Conservation (phyloP, 306 rosid species). For the Neltuma alba region DNA sequence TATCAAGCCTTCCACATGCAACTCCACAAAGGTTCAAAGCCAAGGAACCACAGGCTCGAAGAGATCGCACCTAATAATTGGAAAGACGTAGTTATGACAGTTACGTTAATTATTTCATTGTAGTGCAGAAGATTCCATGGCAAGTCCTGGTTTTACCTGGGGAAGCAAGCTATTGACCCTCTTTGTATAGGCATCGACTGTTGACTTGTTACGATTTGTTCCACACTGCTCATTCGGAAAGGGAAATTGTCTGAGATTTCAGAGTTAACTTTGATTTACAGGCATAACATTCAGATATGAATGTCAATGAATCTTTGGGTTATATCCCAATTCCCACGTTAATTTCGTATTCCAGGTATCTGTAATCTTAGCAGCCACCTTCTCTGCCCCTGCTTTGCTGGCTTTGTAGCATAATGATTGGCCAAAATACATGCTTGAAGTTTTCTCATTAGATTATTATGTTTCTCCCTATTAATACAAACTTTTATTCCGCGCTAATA, state of each 20-base stretch:
- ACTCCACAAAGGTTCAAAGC: slow-evolving; percentile 96
- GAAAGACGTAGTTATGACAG: slow-evolving; percentile 25
- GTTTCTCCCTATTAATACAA: background rate
- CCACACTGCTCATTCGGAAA: slow-evolving; percentile 73
- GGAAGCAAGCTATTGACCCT: slow-evolving; percentile 79
- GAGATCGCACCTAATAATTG: slow-evolving; percentile 82
- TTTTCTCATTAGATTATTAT: slow-evolving; percentile 7
- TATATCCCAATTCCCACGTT: background rate
- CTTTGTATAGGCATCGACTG: slow-evolving; percentile 69
- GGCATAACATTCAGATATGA: slow-evolving; percentile 5
- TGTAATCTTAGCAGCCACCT: background rate
- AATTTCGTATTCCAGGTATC: slow-evolving; percentile 11
- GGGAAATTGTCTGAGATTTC: slow-evolving; percentile 28
- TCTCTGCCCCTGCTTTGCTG: no score
- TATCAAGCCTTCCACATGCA: slow-evolving; percentile 95
- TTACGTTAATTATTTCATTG: slow-evolving; percentile 27
- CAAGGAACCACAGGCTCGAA: slow-evolving; percentile 91
- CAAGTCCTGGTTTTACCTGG: slow-evolving; percentile 60
- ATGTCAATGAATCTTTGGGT: background rate
- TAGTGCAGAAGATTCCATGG: slow-evolving; percentile 26
- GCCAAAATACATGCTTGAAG: background rate
- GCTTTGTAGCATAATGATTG: no score
- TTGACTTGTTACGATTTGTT: slow-evolving; percentile 70
- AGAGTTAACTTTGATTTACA: slow-evolving; percentile 25
- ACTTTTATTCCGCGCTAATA: background rate